Conservation (phyloP, 306 rosid genomes). For the Citrullus mucosospermus region DNA sequence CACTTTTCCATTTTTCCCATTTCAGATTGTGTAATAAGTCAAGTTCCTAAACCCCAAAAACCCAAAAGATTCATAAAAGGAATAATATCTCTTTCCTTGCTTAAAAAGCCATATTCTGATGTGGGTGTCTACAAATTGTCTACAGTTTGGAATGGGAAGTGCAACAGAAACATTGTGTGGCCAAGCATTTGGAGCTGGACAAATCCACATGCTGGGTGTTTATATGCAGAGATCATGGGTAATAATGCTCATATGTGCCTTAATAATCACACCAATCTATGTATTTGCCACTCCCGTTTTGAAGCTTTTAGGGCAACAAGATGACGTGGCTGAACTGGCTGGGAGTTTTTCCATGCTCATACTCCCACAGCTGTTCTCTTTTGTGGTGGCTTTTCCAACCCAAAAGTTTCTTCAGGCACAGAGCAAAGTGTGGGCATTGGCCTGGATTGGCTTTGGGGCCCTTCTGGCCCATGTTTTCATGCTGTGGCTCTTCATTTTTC, state of each 20-base stretch:
- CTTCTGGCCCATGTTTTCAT: slow-evolving; percentile 25
- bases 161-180: slow-evolving; percentile 79
- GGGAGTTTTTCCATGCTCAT: slow-evolving; percentile 30
- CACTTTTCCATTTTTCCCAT: too few species aligned
- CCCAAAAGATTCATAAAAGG: neutral
- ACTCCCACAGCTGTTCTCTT: slow-evolving; percentile 56
- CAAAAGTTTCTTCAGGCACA: slow-evolving; percentile 78
- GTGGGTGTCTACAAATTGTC: neutral
- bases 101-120: neutral
- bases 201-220: slow-evolving; percentile 50
- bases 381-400: slow-evolving; percentile 48
- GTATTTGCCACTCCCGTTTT: slow-evolving; percentile 50
- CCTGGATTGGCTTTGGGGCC: slow-evolving; percentile 48
- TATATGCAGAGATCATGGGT: slow-evolving; percentile 80
- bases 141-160: slow-evolving; percentile 64
- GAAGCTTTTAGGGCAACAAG: slow-evolving; percentile 47
- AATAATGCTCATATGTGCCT: slow-evolving; percentile 27
- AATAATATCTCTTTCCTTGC: neutral
- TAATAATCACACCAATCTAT: slow-evolving; percentile 48
- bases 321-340: slow-evolving; percentile 52
- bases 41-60: neutral
- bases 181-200: slow-evolving; percentile 82
- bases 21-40: neutral
- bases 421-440: slow-evolving; percentile 42
- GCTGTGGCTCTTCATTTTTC: slow-evolving; percentile 39